Percentiles rank a stretch among this genome's conserved stretches.
Conservation (phyloP, 345 rosid species). For the Moringa oleifera region DNA sequence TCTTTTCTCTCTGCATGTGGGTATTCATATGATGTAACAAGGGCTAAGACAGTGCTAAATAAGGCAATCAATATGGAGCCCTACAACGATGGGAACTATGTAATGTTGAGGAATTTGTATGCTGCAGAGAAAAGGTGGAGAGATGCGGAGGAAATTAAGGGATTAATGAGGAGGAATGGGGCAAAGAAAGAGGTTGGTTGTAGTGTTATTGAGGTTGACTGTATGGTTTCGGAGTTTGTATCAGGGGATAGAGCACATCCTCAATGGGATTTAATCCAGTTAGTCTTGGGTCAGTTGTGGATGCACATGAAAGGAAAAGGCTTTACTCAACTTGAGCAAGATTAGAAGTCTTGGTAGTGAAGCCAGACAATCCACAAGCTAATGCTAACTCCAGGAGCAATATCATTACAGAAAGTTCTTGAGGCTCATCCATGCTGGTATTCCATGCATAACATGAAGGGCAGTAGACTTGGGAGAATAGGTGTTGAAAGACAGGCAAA, state of each 20-base stretch:
- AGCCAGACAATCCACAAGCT: neutral
- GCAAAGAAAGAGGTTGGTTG: slow-evolving; percentile 65
- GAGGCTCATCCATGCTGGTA: too few relatives aligned
- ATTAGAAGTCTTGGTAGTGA: neutral
- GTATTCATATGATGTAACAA: slow-evolving; percentile 39
- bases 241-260: slow-evolving; percentile 54
- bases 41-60: slow-evolving; percentile 45
- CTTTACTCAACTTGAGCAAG: slow-evolving; percentile 1
- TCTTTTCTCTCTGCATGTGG: slow-evolving; percentile 68
- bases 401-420: too few relatives aligned
- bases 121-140: slow-evolving; percentile 61
- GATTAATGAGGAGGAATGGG: slow-evolving; percentile 53
- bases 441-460: too few relatives aligned
- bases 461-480: too few relatives aligned
- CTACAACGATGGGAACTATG: slow-evolving; percentile 54
- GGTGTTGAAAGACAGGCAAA: too few relatives aligned
- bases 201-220: slow-evolving; percentile 58
- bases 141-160: slow-evolving; percentile 46
- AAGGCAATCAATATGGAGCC: slow-evolving; percentile 41
- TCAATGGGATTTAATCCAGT: slow-evolving; percentile 25
- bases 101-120: slow-evolving; percentile 58
- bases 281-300: slow-evolving; percentile 34
- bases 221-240: slow-evolving; percentile 48
- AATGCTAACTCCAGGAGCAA: too few relatives aligned
- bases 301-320: slow-evolving; percentile 28